Conservation (phyloP, 129 eudicot species). For the Sambucus nigra region DNA sequence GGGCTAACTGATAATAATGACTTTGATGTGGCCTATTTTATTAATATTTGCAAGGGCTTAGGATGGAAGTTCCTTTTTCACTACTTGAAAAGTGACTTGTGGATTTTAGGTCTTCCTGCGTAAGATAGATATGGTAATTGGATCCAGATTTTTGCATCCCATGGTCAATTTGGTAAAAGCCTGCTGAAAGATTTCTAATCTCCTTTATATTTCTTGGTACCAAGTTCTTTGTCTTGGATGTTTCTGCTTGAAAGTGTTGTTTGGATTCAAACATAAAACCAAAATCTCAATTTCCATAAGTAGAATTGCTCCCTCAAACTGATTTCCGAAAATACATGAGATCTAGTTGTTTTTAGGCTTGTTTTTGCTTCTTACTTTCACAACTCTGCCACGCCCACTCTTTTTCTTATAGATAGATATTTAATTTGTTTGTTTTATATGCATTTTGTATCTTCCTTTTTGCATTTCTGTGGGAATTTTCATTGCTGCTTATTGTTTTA, state of each 20-base stretch:
- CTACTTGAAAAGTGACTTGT: neutral
- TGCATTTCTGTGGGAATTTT: neutral
- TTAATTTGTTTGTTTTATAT: neutral
- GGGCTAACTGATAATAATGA: neutral
- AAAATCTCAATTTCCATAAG: neutral
- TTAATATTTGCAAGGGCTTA: too few species aligned
- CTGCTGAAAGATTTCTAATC: too few species aligned
- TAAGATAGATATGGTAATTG: neutral
- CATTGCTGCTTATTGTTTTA: neutral
- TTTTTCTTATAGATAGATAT: too few species aligned
- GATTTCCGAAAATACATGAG: too few species aligned
- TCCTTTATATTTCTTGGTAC: too few species aligned
- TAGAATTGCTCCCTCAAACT: neutral
- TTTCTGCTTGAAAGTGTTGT: too few species aligned
- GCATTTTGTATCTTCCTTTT: neutral
- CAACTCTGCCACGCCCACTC: neutral
- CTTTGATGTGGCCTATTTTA: neutral
- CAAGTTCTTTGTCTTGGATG: too few species aligned
- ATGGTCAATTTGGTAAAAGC: too few species aligned
- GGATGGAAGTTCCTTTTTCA: neutral
- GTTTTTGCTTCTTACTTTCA: neutral
- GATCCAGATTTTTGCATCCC: too few species aligned
- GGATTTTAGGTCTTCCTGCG: neutral
- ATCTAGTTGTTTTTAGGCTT: neutral
- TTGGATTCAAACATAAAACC: neutral